Base-by-base conservation (phyloP, 768 basidiomycete genomes). In the Nidularia pulvinata region DNA sequence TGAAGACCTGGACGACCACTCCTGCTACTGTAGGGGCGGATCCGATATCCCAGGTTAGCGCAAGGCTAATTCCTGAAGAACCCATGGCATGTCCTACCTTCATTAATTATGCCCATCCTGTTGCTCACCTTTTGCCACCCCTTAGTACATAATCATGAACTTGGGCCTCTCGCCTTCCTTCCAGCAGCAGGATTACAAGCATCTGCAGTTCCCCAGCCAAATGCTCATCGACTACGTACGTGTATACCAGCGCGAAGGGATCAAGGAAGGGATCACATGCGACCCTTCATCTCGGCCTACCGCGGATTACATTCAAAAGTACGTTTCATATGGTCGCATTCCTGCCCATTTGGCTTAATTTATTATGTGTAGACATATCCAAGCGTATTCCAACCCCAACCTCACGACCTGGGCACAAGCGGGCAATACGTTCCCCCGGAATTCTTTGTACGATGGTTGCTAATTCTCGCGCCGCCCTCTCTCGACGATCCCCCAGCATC, bases 141-240 rank as follows among this genome's bases (percentile, higher is more conserved):
- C 33, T 16, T 57, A 92, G 91, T 90, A 86, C 65, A 75, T 95
- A 51, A 85, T 98, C 59, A 59, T 98, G 65, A 98, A 94, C 69
- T 71, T 95, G 51, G 93, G 92, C 54, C 82, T 95, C 73, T 81
- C 92, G 32, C 80, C 85, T 2, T 76, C 78, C 39, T 94, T 95
- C 77, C 91, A 94, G 63, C 59, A 67, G 48, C 83, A 84, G 53
- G 86, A 95, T 68, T 93, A 77, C 62, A 74, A 74, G 58, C 74
- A 92, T 62, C 73, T 98, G 50, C 61, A 67, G 46, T 96, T 94
- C 77, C 96, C 95, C 0, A 76, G 81, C 6, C 72, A 79, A 55
- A 90, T 96, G 90, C 83, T 81, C 55, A 71, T 98, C 57, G 96
- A 98, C 68, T 98, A 97, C 60, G 81, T 99, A 22, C 85, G 93